Evolutionary conservation across 345 rosid genomes (phyloP).

Genomic region (Acer saccharum): DNA sequence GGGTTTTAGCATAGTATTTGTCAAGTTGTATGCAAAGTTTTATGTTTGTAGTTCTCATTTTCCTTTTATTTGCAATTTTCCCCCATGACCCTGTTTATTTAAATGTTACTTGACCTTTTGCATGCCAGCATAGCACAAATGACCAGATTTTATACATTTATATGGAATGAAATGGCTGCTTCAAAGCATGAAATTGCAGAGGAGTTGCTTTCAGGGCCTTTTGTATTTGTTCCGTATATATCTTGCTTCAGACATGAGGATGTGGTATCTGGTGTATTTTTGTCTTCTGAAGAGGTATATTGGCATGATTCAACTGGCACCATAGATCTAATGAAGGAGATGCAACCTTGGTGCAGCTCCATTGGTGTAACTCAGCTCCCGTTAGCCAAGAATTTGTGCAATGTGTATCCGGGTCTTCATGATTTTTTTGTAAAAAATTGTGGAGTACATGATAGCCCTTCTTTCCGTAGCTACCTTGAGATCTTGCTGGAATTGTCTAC

Average conservation of each 20-base stretch:
- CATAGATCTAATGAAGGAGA: slow-evolving; percentile 51
- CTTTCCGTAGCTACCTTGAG: slow-evolving; percentile 55
- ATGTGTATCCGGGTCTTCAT: slow-evolving; percentile 77
- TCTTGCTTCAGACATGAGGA: slow-evolving; percentile 48
- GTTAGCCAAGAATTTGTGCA: slow-evolving; percentile 57
- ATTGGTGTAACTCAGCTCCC: slow-evolving; percentile 30
- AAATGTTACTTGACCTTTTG: slow-evolving; percentile 26
- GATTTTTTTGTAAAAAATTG: slow-evolving; percentile 82
- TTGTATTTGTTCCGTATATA: slow-evolving; percentile 70
- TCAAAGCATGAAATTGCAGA: slow-evolving; percentile 49
- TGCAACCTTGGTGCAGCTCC: slow-evolving; percentile 33
- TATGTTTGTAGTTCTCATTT: not conserved
- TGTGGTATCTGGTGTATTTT: slow-evolving; percentile 59
- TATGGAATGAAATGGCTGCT: slow-evolving; percentile 68
- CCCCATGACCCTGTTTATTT: not conserved
- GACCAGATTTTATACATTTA: slow-evolving; percentile 69
- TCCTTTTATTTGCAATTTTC: not conserved
- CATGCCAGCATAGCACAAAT: slow-evolving; percentile 71
- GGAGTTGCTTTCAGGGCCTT: slow-evolving; percentile 51
- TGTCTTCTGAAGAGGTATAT: slow-evolving; percentile 63
- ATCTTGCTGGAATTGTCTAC: slow-evolving; percentile 66
- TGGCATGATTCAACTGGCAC: slow-evolving; percentile 85
- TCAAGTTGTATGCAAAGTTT: not conserved
- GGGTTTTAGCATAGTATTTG: not conserved
- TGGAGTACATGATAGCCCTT: slow-evolving; percentile 71